These are phyloP conservation scores for Exserohilum rostratum DNA, from an alignment of 2,329 filamentous ascomycete species.

Conservation along the genomic window DNA sequence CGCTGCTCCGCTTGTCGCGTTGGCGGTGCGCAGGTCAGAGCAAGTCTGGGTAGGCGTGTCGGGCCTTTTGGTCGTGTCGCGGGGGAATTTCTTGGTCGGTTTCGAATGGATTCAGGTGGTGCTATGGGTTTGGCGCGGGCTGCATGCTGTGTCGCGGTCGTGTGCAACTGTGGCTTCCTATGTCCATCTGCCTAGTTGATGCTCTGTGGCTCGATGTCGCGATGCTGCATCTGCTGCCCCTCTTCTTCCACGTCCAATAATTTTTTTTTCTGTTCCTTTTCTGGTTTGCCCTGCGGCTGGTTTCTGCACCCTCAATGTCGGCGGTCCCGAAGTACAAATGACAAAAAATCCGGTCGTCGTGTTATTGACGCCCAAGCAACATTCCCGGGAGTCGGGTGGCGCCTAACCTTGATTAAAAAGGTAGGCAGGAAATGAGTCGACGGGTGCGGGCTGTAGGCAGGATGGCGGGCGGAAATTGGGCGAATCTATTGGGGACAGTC, in stretches of 20 bases:
- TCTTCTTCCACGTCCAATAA: neutral
- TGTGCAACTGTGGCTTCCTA: conserved; percentile 36
- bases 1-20: conserved; percentile 11
- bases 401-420: conserved; percentile 25
- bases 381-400: conserved; percentile 25
- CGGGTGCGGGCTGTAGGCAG: too few relatives aligned
- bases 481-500: conserved; percentile 21
- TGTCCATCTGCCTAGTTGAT: conserved; percentile 35
- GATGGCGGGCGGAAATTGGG: conserved; percentile 6
- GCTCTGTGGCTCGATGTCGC: conserved; percentile 12
- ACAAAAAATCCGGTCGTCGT: conserved; percentile 10
- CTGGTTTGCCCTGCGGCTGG: neutral
- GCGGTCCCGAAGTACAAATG: conserved; percentile 13
- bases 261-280: neutral
- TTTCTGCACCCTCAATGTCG: neutral
- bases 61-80: conserved; percentile 13
- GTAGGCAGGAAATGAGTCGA: conserved; percentile 5
- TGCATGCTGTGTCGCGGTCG: conserved; percentile 41
- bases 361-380: conserved; percentile 40
- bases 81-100: conserved; percentile 17
- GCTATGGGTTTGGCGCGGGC: conserved; percentile 40
- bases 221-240: conserved; percentile 1
- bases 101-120: conserved; percentile 27
- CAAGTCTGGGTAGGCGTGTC: conserved; percentile 3
- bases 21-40: conserved; percentile 4